phyloP scores from a whole-genome alignment of 768 basidiomycete genomes.

The Coprinopsis strossmayeri region DNA sequence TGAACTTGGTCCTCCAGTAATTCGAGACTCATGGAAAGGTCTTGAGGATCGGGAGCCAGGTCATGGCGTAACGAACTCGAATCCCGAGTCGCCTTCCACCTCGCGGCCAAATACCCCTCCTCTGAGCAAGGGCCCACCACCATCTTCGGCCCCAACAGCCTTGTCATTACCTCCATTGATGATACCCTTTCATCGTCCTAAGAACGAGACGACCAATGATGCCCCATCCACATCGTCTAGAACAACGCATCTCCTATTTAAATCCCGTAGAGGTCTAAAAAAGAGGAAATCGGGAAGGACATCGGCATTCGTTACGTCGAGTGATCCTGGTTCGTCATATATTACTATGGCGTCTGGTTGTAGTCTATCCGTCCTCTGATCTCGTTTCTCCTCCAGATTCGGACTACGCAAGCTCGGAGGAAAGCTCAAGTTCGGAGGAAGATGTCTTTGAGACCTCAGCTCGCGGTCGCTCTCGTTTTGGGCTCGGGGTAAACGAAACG shows the following conservation, averaged over 20 bases:
- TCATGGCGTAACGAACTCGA: too few relatives aligned
- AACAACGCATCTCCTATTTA: conserved; percentile 26
- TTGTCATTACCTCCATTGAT: conserved; percentile 8
- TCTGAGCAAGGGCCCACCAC: conserved; percentile 8
- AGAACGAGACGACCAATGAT: neutral
- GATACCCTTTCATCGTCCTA: conserved; percentile 13
- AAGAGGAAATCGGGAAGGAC: neutral
- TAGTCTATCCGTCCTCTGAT: neutral
- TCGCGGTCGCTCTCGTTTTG: conserved; percentile 30
- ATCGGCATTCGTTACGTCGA: neutral
- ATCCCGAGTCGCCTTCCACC: too few relatives aligned
- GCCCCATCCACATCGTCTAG: conserved; percentile 10
- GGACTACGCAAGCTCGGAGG: conserved; percentile 13
- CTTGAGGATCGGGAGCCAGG: conserved; percentile 1
- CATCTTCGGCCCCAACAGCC: conserved; percentile 7
- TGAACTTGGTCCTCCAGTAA: conserved; percentile 55
- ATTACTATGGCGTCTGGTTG: neutral
- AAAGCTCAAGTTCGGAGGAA: conserved; percentile 27
- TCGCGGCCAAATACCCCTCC: too few relatives aligned
- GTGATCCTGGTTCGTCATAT: conserved; percentile 2
- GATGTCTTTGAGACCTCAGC: conserved; percentile 26
- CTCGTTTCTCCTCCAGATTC: conserved; percentile 13
- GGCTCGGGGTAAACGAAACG: conserved; percentile 25
- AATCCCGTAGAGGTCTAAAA: conserved; percentile 12
- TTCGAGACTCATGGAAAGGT: conserved; percentile 61